phyloP scores from a whole-genome alignment of 108 stramenopile genomes.

The Cyclostephanos invisitatus region DNA sequence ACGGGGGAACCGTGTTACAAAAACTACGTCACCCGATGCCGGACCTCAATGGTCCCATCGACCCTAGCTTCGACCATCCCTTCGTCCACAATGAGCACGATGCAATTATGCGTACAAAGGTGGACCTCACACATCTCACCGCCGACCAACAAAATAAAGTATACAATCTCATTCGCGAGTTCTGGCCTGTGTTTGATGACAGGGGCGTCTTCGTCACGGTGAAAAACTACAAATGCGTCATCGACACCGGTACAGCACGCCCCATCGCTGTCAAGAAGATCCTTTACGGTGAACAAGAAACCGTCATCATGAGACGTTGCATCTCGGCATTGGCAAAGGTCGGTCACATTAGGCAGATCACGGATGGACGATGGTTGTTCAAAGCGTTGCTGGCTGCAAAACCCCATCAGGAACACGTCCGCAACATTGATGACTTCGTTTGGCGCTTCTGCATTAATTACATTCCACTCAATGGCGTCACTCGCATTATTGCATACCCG shows the following conservation, averaged over 20 bases:
- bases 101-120: neutral
- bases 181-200: slow-evolving; percentile 4
- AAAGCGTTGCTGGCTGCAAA: neutral
- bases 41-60: neutral
- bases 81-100: neutral
- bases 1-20: neutral
- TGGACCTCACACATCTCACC: neutral
- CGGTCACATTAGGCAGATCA: slow-evolving; percentile 1
- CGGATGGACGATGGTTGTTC: neutral
- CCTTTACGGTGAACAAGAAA: neutral
- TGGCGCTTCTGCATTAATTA: slow-evolving; percentile 5
- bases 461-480: neutral
- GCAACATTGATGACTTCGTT: neutral
- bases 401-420: neutral
- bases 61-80: neutral
- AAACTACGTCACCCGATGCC: neutral
- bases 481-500: neutral
- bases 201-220: neutral
- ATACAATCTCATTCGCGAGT: neutral
- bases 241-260: neutral
- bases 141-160: neutral
- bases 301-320: neutral
- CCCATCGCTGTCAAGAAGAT: neutral
- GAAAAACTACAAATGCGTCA: neutral
- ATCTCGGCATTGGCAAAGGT: neutral